Evolutionary conservation across 805 yeast species (phyloP).

Genomic region (Maudiozyma serrabonitensis): DNA sequence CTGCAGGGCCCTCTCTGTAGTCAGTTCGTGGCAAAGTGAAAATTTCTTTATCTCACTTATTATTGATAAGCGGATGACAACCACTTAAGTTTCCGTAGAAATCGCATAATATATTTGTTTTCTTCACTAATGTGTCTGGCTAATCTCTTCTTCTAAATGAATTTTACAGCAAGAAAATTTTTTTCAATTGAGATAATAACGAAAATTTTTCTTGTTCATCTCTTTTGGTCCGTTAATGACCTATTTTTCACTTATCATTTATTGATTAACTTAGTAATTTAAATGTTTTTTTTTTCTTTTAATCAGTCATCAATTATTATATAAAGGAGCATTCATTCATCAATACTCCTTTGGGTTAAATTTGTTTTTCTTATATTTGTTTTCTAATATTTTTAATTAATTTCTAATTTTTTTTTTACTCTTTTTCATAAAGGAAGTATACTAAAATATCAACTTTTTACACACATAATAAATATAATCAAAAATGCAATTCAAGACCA

Average conservation of each 20-base stretch:
- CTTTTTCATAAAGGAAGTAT: not conserved
- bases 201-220: not conserved
- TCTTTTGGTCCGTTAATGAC: not conserved
- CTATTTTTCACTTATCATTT: no score
- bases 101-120: no score
- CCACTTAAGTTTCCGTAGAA: no score
- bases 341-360: not conserved
- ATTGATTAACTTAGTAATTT: no score
- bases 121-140: no score
- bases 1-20: no score
- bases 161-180: no score
- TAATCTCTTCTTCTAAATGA: no score
- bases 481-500: conserved; percentile 63
- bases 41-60: no score
- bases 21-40: no score
- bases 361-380: not conserved
- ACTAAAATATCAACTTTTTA: not conserved
- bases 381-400: not conserved
- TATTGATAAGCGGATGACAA: no score
- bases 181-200: not conserved
- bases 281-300: no score
- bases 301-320: not conserved
- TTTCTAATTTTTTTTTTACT: conserved; percentile 8
- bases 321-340: not conserved
- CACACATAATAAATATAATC: not conserved